A percentile compares a stretch with the other conserved stretches of the same genome.
phyloP scores from a whole-genome alignment of 805 yeast species.

The Lipomyces spencermartinsiae region DNA sequence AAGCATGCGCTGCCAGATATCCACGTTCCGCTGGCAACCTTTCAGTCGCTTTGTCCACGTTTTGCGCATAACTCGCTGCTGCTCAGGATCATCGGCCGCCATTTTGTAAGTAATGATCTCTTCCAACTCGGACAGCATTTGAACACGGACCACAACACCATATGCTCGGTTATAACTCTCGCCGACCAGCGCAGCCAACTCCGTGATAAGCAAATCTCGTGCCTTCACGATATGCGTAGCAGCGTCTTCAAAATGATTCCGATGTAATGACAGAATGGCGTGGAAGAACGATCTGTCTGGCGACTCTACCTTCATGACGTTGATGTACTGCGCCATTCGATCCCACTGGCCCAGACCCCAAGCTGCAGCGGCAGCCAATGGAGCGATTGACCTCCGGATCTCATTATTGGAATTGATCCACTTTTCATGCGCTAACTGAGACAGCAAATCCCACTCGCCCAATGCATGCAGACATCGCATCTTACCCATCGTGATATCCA shows the following conservation, averaged over 20 bases:
- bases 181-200: slow-evolving; percentile 89
- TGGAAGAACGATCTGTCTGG: slow-evolving; percentile 96
- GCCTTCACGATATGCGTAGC: slow-evolving; percentile 79
- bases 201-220: slow-evolving; percentile 87
- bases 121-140: slow-evolving; percentile 95
- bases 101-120: slow-evolving; percentile 90
- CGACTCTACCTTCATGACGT: slow-evolving; percentile 87
- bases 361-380: slow-evolving; percentile 97
- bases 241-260: slow-evolving; percentile 85
- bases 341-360: slow-evolving; percentile 99
- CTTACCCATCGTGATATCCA: slow-evolving; percentile 94
- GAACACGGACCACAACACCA: slow-evolving; percentile 94
- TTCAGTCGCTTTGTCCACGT: slow-evolving; percentile 93
- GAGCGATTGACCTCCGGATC: slow-evolving; percentile 83
- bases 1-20: slow-evolving; percentile 97
- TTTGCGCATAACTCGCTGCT: slow-evolving; percentile 75
- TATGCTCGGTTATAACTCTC: slow-evolving; percentile 97
- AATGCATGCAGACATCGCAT: slow-evolving; percentile 97
- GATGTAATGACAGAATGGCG: slow-evolving; percentile 83
- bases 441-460: slow-evolving; percentile 97
- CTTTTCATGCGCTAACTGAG: slow-evolving; percentile 81
- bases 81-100: slow-evolving; percentile 81
- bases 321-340: slow-evolving; percentile 86
- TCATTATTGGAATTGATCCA: slow-evolving; percentile 81
- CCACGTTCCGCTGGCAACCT: slow-evolving; percentile 96